These are phyloP conservation scores for Macrophomina pseudophaseolina DNA, from an alignment of 2,329 filamentous ascomycete species.

Conservation along the genomic window DNA sequence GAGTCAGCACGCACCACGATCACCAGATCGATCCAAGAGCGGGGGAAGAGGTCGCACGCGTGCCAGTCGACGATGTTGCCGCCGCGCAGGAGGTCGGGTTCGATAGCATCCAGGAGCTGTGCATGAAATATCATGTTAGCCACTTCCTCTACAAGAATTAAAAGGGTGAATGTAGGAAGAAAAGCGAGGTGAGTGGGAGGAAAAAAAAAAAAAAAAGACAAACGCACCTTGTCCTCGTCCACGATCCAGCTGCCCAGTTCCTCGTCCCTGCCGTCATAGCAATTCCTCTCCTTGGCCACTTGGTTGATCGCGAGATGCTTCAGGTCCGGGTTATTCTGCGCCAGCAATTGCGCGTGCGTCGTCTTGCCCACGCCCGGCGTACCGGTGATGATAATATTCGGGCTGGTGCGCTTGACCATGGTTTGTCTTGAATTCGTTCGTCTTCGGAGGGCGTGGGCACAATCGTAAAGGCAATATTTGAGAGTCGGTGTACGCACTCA, in stretches of 20 bases:
- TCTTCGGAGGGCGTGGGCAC: not conserved
- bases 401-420: slow-evolving; percentile 48
- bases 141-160: not conserved
- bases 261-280: slow-evolving; percentile 87
- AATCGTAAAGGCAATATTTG: not conserved
- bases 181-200: not conserved
- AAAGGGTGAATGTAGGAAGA: no score
- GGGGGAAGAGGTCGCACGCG: slow-evolving; percentile 92
- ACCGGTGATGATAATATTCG: slow-evolving; percentile 94
- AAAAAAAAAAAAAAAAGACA: not conserved
- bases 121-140: not conserved
- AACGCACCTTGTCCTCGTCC: slow-evolving; percentile 85
- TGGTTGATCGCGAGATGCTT: slow-evolving; percentile 88
- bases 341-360: slow-evolving; percentile 83
- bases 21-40: slow-evolving; percentile 92
- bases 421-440: not conserved
- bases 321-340: slow-evolving; percentile 70
- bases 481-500: not conserved
- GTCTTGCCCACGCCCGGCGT: slow-evolving; percentile 97
- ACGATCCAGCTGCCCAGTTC: slow-evolving; percentile 89
- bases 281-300: slow-evolving; percentile 84
- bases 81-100: slow-evolving; percentile 73
- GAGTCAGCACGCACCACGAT: slow-evolving; percentile 87
- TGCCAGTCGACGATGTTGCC: slow-evolving; percentile 98
- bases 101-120: slow-evolving; percentile 84